Base-by-base conservation (phyloP, 805 yeast genomes). In the Phaffomyces antillensis region DNA sequence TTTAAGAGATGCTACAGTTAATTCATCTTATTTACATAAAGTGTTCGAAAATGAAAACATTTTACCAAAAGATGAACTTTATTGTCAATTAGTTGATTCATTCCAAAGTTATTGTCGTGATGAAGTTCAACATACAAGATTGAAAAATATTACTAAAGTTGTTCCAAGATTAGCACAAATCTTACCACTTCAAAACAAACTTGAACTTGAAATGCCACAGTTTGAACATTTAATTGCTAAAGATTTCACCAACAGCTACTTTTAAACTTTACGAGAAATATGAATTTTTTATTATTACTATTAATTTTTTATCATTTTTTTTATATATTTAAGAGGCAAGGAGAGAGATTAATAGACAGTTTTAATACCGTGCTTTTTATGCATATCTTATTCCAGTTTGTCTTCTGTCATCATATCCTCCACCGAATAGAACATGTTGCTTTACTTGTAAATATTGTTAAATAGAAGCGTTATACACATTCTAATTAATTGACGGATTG, bases 1-100 rank as follows among this genome's bases (percentile, higher is more conserved):
- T 3, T 63, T 86, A 46, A 77, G 90, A 66, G 89, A 82, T 61
- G 86, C 91, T 18, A 85, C 93, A 5, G 45, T 55, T 36, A 56
- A 52, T 8, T 47, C 58, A 1, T 30, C 36, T 24, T 44, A 40
- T 25, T 33, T 44, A 31, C 39, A 40, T 23, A 36, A 44, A 23
- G 36, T 32, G 15, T 44, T 25, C 32, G 47, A 33, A 30, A 34
- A 44, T 23, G 17, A 36, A 13, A 23, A 16, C 12, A 23, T 10
- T 23, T 12, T 40, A 26, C 47, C 47, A 36, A 47, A 52, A 33
- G 50, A 51, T 23, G 53, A 47, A 42, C 41, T 58, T 2, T 58
- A 54, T 43, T 51, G 48, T 20, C 52, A 57, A 41, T 35, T 56
- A 13, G 43, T 56, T 20, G 51, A 49, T 28, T 42, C 48, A n/a